Evolutionary conservation across 192 early-diverging fungal species (phyloP).

Genomic region (Rhizoclosmatium globosum): DNA sequence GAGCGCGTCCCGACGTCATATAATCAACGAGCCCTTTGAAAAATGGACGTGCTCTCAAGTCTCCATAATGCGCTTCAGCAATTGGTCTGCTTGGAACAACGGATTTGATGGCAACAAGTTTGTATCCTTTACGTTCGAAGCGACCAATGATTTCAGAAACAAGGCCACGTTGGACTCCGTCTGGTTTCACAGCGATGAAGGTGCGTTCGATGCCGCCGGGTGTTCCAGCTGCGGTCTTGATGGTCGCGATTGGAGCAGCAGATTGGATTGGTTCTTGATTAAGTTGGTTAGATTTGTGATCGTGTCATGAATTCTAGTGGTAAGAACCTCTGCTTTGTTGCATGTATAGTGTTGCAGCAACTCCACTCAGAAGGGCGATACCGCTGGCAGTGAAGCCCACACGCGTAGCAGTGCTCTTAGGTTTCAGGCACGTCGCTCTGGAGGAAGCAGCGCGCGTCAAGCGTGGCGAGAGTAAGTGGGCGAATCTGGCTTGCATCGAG

Average conservation of each 20-base stretch:
- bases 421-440: too few species aligned
- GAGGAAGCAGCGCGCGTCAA: too few species aligned
- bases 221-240: constrained; percentile 55
- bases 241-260: constrained; percentile 6
- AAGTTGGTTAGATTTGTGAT: too few species aligned
- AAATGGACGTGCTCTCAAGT: constrained; percentile 82
- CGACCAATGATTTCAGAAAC: constrained; percentile 85
- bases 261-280: constrained; percentile 24
- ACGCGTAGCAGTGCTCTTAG: too few species aligned
- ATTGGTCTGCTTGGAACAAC: constrained; percentile 63
- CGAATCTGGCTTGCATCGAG: too few species aligned
- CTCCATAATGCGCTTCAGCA: constrained; percentile 88
- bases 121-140: constrained; percentile 88
- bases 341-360: too few species aligned
- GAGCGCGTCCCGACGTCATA: constrained; percentile 86
- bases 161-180: constrained; percentile 69
- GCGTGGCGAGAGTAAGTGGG: too few species aligned
- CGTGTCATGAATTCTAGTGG: too few species aligned
- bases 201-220: constrained; percentile 74
- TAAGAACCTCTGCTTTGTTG: too few species aligned
- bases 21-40: constrained; percentile 87
- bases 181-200: constrained; percentile 62
- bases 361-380: too few species aligned
- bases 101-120: constrained; percentile 87
- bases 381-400: too few species aligned